Base-by-base conservation (phyloP, 805 yeast genomes). In the Suhomyces faveliae region DNA sequence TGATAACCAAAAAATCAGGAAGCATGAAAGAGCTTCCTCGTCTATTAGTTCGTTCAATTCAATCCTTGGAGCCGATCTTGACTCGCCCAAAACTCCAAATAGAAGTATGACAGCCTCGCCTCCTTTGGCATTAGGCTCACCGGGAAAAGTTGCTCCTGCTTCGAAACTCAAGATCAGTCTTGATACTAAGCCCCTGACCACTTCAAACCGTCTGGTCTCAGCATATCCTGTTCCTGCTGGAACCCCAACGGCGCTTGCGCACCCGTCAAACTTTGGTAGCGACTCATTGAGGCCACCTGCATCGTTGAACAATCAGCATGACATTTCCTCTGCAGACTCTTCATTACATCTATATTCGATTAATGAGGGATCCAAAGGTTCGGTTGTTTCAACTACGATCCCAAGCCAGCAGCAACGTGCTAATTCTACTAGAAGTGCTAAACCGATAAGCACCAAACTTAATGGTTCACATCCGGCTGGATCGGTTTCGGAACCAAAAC, bases 1-100 rank as follows among this genome's bases (percentile, higher is more conserved):
- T 22, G 35, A 30, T 13, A 49, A 46, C 15, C 46, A 48, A 25
- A 55, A 50, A 39, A 49, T 55, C 22, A 45, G 56, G 30, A 56
- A 53, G 27, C 60, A 56, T 30, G 53, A 58, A 19, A 41, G 61
- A 19, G 44, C 51, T 3, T 48, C 52, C 4, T 56, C 58, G 3
- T 57, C 61, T 2, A 50, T 54, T 19, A 54, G 57, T 41, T 57
- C 61, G 10, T 56, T 53, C 38, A 58, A 50, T 43, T 55, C 59
- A 11, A 39, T 53, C n/a, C 23, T 10, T 12, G 19, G 13, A 11
- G 17, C 7, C 24, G 49, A 46, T 7, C 13, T 30, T 7, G 45
- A 47, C 12, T 20, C 46, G 25, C 41, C 43, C 6, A 22, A 11
- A 35, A 23, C 49, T 20, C 35, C 44, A 9, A 22, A 15, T 35